These are phyloP conservation scores for Peterozyma xylosa DNA, from an alignment of 805 yeast species.

Conservation along the genomic window DNA sequence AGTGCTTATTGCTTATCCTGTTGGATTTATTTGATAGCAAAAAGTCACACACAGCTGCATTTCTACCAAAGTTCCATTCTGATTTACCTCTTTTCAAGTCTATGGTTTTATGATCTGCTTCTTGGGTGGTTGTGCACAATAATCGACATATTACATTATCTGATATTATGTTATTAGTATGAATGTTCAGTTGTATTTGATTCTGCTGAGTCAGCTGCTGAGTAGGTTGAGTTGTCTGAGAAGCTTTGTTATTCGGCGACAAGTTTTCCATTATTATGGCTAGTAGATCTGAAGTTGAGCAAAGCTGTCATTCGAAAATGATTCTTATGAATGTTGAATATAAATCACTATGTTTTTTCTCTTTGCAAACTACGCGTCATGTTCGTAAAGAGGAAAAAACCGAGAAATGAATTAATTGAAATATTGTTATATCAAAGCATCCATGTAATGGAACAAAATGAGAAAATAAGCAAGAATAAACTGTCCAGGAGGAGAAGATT, in stretches of 20 bases:
- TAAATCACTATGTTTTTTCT: no score
- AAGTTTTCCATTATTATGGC: background rate
- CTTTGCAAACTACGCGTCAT: no score
- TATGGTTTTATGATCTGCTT: slow-evolving; percentile 15
- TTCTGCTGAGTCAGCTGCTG: slow-evolving; percentile 24
- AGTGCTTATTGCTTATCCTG: slow-evolving; percentile 69
- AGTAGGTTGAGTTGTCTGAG: slow-evolving; percentile 28
- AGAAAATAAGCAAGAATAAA: no score
- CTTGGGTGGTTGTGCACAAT: slow-evolving; percentile 21
- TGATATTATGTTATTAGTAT: slow-evolving; percentile 10
- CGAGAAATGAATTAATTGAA: no score
- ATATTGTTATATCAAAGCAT: no score
- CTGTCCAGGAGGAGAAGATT: no score
- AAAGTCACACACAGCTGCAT: slow-evolving; percentile 51
- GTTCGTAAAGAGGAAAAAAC: no score
- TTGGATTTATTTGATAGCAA: slow-evolving; percentile 50
- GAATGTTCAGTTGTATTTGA: slow-evolving; percentile 17
- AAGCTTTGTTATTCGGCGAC: slow-evolving; percentile 8
- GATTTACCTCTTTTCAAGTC: slow-evolving; percentile 19
- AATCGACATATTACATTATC: slow-evolving; percentile 27
- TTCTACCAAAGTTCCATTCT: slow-evolving; percentile 60
- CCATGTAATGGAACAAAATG: no score
- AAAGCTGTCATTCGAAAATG: no score
- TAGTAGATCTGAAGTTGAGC: no score
- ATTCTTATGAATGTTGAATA: no score